Conservation (phyloP, 306 rosid species). For the Cicer chorassanicum region DNA sequence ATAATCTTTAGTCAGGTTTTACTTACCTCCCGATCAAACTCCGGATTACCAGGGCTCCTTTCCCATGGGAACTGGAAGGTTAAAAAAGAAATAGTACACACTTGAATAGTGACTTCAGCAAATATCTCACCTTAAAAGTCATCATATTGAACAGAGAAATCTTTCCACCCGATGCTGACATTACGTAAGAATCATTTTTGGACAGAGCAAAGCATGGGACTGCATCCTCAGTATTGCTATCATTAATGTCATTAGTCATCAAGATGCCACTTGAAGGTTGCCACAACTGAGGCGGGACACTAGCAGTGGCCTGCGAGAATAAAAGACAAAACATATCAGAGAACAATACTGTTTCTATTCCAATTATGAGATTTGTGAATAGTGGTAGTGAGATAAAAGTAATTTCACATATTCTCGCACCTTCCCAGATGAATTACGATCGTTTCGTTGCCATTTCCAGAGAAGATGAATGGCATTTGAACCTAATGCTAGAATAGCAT, state of each 20-base stretch:
- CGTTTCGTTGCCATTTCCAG: slow-evolving; percentile 93
- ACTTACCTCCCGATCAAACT: too few species aligned
- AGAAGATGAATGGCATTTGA: slow-evolving; percentile 93
- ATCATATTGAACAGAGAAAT: slow-evolving; percentile 95
- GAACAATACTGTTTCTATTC: slow-evolving; percentile 25
- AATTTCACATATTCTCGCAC: slow-evolving; percentile 49
- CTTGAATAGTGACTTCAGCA: slow-evolving; percentile 25
- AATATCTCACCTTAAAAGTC: slow-evolving; percentile 82
- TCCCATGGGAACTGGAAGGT: too few species aligned
- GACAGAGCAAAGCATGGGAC: slow-evolving; percentile 95
- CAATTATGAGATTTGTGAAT: slow-evolving; percentile 24
- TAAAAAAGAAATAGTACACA: too few species aligned
- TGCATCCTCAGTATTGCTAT: slow-evolving; percentile 78
- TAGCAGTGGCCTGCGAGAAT: slow-evolving; percentile 82
- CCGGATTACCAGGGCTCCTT: too few species aligned
- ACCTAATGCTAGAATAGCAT: slow-evolving; percentile 86
- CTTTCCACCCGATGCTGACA: slow-evolving; percentile 98
- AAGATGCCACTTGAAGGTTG: slow-evolving; percentile 95
- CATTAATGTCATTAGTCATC: slow-evolving; percentile 85
- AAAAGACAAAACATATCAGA: slow-evolving; percentile 39
- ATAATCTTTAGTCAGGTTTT: too few species aligned
- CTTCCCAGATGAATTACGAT: slow-evolving; percentile 79
- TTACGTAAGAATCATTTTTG: slow-evolving; percentile 95
- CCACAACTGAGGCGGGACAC: slow-evolving; percentile 83
- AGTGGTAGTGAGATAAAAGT: slow-evolving; percentile 32